Percentiles rank a stretch among this genome's conserved stretches.
phyloP scores from a whole-genome alignment of 2,329 filamentous ascomycete species.

The Lanzia echinophila region DNA sequence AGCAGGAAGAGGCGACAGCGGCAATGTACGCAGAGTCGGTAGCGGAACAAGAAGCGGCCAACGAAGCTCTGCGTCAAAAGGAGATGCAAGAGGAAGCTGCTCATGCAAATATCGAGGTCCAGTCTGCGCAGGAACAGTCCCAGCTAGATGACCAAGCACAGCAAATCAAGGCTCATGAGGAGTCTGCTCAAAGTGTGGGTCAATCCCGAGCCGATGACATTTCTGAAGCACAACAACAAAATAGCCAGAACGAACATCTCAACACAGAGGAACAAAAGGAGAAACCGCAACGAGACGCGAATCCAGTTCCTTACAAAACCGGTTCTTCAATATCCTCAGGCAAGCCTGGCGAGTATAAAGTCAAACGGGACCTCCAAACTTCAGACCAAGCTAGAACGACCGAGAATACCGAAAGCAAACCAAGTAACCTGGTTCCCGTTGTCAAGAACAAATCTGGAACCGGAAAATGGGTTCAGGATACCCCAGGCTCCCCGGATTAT shows the following conservation, averaged over 20 bases:
- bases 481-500: constrained; percentile 24
- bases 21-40: neutral
- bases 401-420: neutral
- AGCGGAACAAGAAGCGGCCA: neutral
- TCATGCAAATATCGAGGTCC: neutral
- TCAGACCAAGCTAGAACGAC: neutral
- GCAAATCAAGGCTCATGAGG: neutral
- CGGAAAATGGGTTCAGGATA: constrained; percentile 18
- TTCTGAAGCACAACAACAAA: neutral
- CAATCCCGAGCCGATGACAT: neutral
- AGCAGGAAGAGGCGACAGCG: neutral
- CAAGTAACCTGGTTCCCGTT: neutral
- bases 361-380: neutral
- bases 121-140: neutral
- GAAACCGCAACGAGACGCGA: neutral
- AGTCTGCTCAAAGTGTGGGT: neutral
- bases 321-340: neutral
- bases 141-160: neutral
- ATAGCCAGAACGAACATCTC: neutral
- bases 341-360: neutral
- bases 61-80: neutral
- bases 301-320: neutral
- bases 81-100: neutral
- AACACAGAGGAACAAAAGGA: neutral
- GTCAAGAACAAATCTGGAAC: neutral